A percentile compares a stretch with the other conserved stretches of the same genome.
These are phyloP conservation scores for Rubroboletus pulcherrimus DNA, from an alignment of 768 basidiomycete species.

Conservation along the genomic window DNA sequence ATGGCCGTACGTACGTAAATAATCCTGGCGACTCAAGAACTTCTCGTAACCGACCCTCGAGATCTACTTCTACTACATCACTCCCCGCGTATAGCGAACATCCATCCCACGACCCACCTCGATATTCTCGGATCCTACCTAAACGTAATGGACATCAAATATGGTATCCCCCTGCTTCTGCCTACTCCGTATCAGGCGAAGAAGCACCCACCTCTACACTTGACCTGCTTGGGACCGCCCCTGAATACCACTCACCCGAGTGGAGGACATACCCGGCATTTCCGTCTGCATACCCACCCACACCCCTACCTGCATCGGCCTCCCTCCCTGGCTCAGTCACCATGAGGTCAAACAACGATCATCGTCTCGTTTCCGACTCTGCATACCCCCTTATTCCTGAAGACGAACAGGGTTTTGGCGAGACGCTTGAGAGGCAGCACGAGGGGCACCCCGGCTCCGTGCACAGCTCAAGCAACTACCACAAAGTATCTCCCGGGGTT, in stretches of 20 bases:
- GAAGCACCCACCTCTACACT: slow-evolving; percentile 8
- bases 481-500: slow-evolving; percentile 38
- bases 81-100: slow-evolving; percentile 26
- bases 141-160: slow-evolving; percentile 39
- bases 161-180: slow-evolving; percentile 58
- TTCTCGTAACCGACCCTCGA: slow-evolving; percentile 9
- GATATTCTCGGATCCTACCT: slow-evolving; percentile 22
- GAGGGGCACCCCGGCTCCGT: slow-evolving; percentile 58
- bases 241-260: slow-evolving; percentile 47
- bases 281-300: slow-evolving; percentile 74
- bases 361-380: slow-evolving; percentile 4
- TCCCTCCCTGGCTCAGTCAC: slow-evolving; percentile 26
- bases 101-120: slow-evolving; percentile 17
- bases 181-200: slow-evolving; percentile 29
- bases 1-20: not conserved
- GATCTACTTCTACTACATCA: slow-evolving; percentile 17
- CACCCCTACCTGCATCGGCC: slow-evolving; percentile 46
- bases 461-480: slow-evolving; percentile 58
- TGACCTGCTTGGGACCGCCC: slow-evolving; percentile 24
- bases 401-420: slow-evolving; percentile 59
- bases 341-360: not conserved
- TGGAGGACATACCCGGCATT: slow-evolving; percentile 74
- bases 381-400: slow-evolving; percentile 36
- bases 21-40: not conserved
- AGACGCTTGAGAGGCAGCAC: slow-evolving; percentile 66